Evolutionary conservation across 176 grass and related monocot species (phyloP).

Genomic region (Musa schizocarpa): DNA sequence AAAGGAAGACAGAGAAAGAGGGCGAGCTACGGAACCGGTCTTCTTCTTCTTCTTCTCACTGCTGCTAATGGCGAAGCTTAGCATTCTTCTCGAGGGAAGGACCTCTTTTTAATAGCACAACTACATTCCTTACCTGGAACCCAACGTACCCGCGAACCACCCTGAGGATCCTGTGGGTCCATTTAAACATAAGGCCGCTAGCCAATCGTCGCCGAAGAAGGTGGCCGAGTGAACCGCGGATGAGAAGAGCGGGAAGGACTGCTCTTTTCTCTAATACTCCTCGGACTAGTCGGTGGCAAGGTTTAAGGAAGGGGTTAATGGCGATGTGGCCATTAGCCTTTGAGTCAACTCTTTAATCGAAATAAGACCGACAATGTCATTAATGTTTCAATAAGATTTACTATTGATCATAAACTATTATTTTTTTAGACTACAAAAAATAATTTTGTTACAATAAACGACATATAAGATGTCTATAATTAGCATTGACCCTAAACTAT

Average conservation of each 20-base stretch:
- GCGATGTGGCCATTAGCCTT: too few relatives aligned
- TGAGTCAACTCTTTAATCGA: not conserved
- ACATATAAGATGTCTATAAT: too few relatives aligned
- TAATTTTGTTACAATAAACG: too few relatives aligned
- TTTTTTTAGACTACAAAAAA: too few relatives aligned
- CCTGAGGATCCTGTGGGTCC: not conserved
- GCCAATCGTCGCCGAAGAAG: not conserved
- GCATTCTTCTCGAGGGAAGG: not conserved
- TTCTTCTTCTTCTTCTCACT: not conserved
- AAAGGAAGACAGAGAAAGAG: too few relatives aligned
- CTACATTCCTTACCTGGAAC: not conserved
- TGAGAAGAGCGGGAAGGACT: not conserved
- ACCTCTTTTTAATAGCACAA: not conserved
- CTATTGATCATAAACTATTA: too few relatives aligned
- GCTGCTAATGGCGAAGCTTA: conserved; percentile 3
- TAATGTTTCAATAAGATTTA: too few relatives aligned
- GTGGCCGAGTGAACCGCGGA: not conserved
- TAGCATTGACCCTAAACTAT: too few relatives aligned
- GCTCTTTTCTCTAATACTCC: not conserved
- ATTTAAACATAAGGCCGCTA: not conserved
- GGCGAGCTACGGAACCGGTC: not conserved
- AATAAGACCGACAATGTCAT: not conserved
- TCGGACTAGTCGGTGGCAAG: not conserved
- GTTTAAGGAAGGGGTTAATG: not conserved
- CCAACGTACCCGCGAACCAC: not conserved